Conservation (phyloP, 306 rosid genomes). For the Luffa acutangula region DNA sequence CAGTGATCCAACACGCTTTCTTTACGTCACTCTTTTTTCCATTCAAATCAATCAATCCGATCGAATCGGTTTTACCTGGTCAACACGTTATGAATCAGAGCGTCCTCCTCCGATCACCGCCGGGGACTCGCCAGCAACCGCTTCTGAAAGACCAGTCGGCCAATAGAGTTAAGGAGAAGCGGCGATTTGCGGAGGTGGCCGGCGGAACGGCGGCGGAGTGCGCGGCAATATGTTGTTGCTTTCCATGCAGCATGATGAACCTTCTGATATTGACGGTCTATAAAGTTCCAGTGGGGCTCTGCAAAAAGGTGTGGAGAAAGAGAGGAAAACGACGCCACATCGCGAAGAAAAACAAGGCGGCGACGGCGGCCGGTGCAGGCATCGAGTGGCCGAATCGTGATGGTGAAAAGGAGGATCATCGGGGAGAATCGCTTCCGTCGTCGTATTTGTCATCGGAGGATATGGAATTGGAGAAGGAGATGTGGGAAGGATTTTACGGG, state of each 20-base stretch:
- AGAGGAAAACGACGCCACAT: slow-evolving; percentile 14
- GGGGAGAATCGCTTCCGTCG: neutral
- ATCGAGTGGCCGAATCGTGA: neutral
- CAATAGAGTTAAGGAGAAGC: neutral
- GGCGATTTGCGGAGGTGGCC: slow-evolving; percentile 39
- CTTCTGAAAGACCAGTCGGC: neutral
- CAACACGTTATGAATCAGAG: slow-evolving; percentile 20
- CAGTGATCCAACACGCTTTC: neutral
- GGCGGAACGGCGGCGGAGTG: slow-evolving; percentile 73
- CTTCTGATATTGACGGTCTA: slow-evolving; percentile 35
- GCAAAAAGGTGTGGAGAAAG: slow-evolving; percentile 27
- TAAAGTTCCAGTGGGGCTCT: slow-evolving; percentile 40
- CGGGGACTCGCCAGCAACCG: neutral
- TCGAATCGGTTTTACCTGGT: neutral
- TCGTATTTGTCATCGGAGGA: slow-evolving; percentile 1
- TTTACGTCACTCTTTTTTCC: no score
- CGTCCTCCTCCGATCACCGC: slow-evolving; percentile 4
- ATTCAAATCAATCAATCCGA: neutral
- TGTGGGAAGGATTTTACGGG: slow-evolving; percentile 56
- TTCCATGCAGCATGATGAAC: slow-evolving; percentile 54
- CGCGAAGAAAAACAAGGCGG: slow-evolving; percentile 5
- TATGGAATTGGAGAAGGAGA: slow-evolving; percentile 43
- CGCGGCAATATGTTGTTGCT: slow-evolving; percentile 72
- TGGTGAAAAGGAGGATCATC: neutral
- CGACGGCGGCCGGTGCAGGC: neutral